Base-by-base conservation (phyloP, 805 yeast species). In the Metschnikowia picachoensis region DNA sequence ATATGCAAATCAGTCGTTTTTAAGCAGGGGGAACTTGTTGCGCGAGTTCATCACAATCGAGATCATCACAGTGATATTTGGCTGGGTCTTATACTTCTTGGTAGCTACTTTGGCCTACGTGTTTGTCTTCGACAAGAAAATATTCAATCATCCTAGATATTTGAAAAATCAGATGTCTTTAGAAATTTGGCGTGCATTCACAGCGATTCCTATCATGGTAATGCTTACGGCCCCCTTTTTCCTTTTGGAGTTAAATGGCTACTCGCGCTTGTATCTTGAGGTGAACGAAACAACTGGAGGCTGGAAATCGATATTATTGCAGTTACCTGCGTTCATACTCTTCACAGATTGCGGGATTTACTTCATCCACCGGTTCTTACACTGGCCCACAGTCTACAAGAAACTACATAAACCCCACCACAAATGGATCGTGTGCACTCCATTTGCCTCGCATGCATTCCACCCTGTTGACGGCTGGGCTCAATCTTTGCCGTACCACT, bases 401-500 rank as follows among this genome's bases (percentile, higher is more conserved):
- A 66, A 60, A 25, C 72, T 94, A 51, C 99, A 94, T 74, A 94
- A 94, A 72, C 97, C 97, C 11, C 99, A 94, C 68, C 99, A 94
- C 78, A 94, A 94, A 72, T 94, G 99, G 99, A 82, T 94, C 57
- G 97, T 94, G 35, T 92, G 98, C 51, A 92, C 99, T 9, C 99
- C 99, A 37, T 94, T 85, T 70, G 99, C 99, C 0, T 88, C 96
- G 8, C 97, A 91, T 62, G 97, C 98, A 25, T 94, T 94, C 89
- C 96, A 94, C 68, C 98, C 99, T 12, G 86, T 94, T 43, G 99
- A 94, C 60, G 99, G 99, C 34, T 94, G 87, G 73, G 73, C 80
- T 49, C 99, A 94, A 74, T 85, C 95, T 32, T 64, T 94, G 53
- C 97, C 99, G 12, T 94, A 94, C 72, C 99, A 94, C 66, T 57